Evolutionary conservation across 2,329 filamentous ascomycete species (phyloP).

Genomic region (Emmonsiellopsis sp.): DNA sequence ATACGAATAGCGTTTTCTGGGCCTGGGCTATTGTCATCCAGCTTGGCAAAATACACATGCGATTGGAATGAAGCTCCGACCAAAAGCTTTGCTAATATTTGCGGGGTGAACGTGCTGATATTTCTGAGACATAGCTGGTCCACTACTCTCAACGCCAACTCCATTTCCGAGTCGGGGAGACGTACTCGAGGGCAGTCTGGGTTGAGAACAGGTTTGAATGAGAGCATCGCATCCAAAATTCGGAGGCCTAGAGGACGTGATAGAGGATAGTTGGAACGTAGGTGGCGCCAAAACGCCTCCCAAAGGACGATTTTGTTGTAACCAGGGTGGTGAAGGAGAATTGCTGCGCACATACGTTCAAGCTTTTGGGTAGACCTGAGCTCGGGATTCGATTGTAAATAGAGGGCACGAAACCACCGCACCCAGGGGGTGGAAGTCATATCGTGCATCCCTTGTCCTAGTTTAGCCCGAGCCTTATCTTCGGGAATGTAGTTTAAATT

Average conservation of each 20-base stretch:
- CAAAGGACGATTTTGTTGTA: constrained; percentile 28
- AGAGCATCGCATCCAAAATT: constrained; percentile 29
- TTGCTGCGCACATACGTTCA: constrained; percentile 28
- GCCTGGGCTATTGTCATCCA: constrained; percentile 6
- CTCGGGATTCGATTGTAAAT: constrained; percentile 19
- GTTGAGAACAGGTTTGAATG: constrained; percentile 8
- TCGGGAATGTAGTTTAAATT: constrained; percentile 21
- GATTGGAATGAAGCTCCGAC: constrained; percentile 30
- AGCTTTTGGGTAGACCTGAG: constrained; percentile 22
- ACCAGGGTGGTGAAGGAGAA: constrained; percentile 27
- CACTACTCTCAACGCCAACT: constrained; percentile 32
- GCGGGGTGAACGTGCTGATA: constrained; percentile 28
- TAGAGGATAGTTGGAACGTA: constrained; percentile 25
- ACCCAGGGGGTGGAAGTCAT: constrained; percentile 34
- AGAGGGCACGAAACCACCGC: constrained; percentile 26
- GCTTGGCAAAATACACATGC: constrained; percentile 31
- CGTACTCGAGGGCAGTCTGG: constrained; percentile 9
- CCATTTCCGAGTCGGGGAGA: constrained; percentile 19
- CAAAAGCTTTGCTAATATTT: constrained; percentile 40
- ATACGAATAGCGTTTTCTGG: constrained; percentile 6
- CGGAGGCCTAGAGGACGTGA: constrained; percentile 24
- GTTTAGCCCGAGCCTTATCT: constrained; percentile 21
- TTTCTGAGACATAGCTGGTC: constrained; percentile 34
- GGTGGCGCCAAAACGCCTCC: constrained; percentile 24
- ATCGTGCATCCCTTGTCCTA: constrained; percentile 31